These are phyloP conservation scores for Ophiognomonia clavigignenti-juglandacearum DNA, from an alignment of 2,329 filamentous ascomycete species.

Conservation along the genomic window DNA sequence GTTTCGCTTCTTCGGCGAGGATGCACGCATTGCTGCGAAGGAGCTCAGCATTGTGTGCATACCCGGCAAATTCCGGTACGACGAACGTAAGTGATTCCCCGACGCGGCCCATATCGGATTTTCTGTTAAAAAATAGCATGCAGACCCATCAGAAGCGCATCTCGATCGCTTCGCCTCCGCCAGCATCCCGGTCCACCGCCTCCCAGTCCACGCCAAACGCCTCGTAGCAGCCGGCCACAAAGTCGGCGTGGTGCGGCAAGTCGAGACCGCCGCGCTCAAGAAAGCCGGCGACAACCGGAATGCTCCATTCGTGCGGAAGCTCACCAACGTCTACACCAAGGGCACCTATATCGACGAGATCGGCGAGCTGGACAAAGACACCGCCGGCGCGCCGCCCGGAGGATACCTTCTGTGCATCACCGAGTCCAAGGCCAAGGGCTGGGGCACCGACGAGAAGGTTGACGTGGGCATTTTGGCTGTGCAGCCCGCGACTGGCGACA, in stretches of 20 bases:
- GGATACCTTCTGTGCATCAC: slow-evolving; percentile 95
- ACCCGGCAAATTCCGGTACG: slow-evolving; percentile 88
- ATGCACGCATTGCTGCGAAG: slow-evolving; percentile 83
- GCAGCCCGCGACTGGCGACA: slow-evolving; percentile 90
- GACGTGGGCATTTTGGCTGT: slow-evolving; percentile 89
- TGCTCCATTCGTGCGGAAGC: slow-evolving; percentile 82
- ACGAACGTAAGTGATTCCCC: slow-evolving; percentile 61
- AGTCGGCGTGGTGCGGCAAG: slow-evolving; percentile 88
- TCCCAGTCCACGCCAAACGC: slow-evolving; percentile 91
- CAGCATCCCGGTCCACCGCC: slow-evolving; percentile 86
- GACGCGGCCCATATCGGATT: too few species aligned
- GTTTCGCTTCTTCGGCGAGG: slow-evolving; percentile 94
- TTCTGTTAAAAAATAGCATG: slow-evolving; percentile 8
- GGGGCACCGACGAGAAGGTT: slow-evolving; percentile 87
- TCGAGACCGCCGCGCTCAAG: slow-evolving; percentile 93
- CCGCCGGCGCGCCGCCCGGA: slow-evolving; percentile 48
- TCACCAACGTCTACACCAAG: slow-evolving; percentile 97
- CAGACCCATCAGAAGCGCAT: slow-evolving; percentile 84
- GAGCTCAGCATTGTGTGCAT: slow-evolving; percentile 95
- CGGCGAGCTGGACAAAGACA: slow-evolving; percentile 63
- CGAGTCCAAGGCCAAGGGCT: slow-evolving; percentile 71
- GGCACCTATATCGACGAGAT: slow-evolving; percentile 95
- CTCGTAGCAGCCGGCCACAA: slow-evolving; percentile 91
- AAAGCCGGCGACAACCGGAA: slow-evolving; percentile 94
- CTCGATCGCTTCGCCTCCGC: slow-evolving; percentile 89